These are phyloP conservation scores for Kurtzmaniella fragi DNA, from an alignment of 805 yeast species.

Conservation along the genomic window DNA sequence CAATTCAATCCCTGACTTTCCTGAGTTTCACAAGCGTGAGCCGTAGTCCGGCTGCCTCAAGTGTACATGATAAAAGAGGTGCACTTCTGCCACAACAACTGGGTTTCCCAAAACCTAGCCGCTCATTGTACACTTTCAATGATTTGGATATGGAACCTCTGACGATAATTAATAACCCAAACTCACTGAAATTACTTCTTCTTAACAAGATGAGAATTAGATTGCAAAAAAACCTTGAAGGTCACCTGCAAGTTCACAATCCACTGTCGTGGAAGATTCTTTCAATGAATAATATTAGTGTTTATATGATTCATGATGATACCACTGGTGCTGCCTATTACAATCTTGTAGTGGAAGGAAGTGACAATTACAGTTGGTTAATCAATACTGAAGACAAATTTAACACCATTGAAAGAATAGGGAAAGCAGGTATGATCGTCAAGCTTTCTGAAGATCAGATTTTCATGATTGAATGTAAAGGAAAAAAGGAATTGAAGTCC, in stretches of 20 bases:
- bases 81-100: neutral
- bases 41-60: neutral
- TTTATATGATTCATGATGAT: conserved; percentile 24
- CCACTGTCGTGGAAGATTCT: conserved; percentile 41
- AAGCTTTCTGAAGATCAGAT: conserved; percentile 23
- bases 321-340: conserved; percentile 19
- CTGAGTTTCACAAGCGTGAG: conserved; percentile 9
- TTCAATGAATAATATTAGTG: conserved; percentile 31
- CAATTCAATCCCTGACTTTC: conserved; percentile 13
- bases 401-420: conserved; percentile 30
- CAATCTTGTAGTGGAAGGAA: conserved; percentile 22
- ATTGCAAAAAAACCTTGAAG: conserved; percentile 31
- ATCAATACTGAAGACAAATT: conserved; percentile 24
- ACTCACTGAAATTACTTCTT: conserved; percentile 16
- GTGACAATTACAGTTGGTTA: conserved; percentile 23
- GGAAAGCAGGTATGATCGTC: conserved; percentile 39
- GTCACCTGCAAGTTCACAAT: conserved; percentile 20
- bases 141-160: conserved; percentile 1
- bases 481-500: conserved; percentile 33
- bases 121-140: conserved; percentile 2
- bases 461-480: conserved; percentile 42
- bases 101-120: conserved; percentile 1
- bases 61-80: neutral
- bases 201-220: conserved; percentile 30
- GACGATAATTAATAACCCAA: conserved; percentile 20